Base-by-base conservation (phyloP, 148 eudicot genomes). In the Fallopia convolvulus region DNA sequence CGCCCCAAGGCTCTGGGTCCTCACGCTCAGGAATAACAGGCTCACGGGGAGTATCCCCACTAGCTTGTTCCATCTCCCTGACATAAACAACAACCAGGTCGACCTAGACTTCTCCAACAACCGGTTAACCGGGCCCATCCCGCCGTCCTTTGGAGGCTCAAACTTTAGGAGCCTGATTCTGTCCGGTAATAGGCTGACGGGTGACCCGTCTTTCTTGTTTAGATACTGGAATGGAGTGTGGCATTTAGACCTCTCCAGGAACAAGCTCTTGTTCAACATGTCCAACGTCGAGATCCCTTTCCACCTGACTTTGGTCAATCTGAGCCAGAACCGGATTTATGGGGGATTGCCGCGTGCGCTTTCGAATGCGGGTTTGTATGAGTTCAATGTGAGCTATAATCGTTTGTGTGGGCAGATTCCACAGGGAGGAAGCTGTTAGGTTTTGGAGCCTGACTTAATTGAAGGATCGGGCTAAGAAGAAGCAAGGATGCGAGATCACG, bases 401-500 rank as follows among this genome's bases (percentile, higher is more conserved):
- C 66, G 61, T n/a, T 73, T 89, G 61, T 89, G 92, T 46, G 90
- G 92, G 1, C 65, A 41, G 48, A 87, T 89, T 40, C 92, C 92
- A 13, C 39, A 30, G 0, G 86, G 85, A 2, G 87, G 78, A 6
- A 32, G n/a, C n/a, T n/a, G n/a, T n/a, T n/a, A n/a, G n/a, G n/a
- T n/a, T n/a, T n/a, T n/a, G n/a, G n/a, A n/a, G n/a, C n/a, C n/a
- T n/a, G n/a, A n/a, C n/a, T n/a, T n/a, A n/a, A n/a, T n/a, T n/a
- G n/a, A n/a, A n/a, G n/a, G n/a, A n/a, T n/a, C n/a, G n/a, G n/a
- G n/a, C n/a, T n/a, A n/a, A n/a, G n/a, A n/a, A n/a, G n/a, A n/a
- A n/a, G n/a, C n/a, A n/a, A n/a, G n/a, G n/a, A n/a, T n/a, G n/a
- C n/a, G n/a, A n/a, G n/a, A n/a, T n/a, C n/a, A n/a, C n/a, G n/a